Evolutionary conservation across 345 rosid genomes (phyloP).

Genomic region (Eucalyptus erythrocorys): DNA sequence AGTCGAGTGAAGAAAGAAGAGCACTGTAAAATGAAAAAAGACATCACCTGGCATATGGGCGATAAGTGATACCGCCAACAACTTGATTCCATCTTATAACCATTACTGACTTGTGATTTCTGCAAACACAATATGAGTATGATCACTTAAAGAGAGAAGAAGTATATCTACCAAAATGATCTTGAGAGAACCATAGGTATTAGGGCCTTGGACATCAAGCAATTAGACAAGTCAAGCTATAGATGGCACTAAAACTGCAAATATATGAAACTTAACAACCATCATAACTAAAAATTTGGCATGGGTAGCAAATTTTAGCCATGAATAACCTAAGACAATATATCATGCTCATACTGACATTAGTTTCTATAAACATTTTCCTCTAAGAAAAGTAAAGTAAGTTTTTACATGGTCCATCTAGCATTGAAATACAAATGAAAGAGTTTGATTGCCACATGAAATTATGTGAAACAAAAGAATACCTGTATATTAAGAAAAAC

Average conservation of each 20-base stretch:
- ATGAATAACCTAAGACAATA: background rate
- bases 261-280: background rate
- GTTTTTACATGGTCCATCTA: background rate
- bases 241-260: background rate
- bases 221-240: background rate
- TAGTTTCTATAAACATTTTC: background rate
- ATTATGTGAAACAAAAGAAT: background rate
- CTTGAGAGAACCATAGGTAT: background rate
- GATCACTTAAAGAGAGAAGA: background rate
- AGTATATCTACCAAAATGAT: background rate
- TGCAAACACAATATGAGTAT: constrained; percentile 4
- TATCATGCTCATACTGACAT: background rate
- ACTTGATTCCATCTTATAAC: constrained; percentile 76
- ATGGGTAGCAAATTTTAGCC: background rate
- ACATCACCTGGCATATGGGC: constrained; percentile 79
- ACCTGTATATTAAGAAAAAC: background rate
- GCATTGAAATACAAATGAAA: background rate
- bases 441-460: background rate
- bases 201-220: background rate
- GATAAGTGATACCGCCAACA: constrained; percentile 99
- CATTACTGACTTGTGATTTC: constrained; percentile 99
- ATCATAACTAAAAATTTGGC: background rate
- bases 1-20: background rate
- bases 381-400: background rate
- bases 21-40: background rate